phyloP scores from a whole-genome alignment of 441 rosid genomes.

The Hypseocharis bilobata region DNA sequence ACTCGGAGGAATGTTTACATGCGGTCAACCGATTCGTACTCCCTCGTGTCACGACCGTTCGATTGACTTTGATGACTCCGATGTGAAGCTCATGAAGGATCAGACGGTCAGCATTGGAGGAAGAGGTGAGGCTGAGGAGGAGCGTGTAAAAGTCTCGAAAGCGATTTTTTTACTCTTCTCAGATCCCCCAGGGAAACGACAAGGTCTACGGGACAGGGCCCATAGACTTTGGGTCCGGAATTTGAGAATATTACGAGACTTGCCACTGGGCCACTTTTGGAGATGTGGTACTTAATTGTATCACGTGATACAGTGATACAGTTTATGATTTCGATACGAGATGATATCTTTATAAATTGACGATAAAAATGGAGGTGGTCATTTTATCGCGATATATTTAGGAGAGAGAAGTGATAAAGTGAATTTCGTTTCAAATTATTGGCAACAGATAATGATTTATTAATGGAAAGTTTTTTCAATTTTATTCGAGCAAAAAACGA shows the following conservation, averaged over 20 bases:
- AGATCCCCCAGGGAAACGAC: slow-evolving; percentile 42
- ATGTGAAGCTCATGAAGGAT: slow-evolving; percentile 8
- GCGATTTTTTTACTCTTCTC: slow-evolving; percentile 26
- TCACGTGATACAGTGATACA: slow-evolving; percentile 37
- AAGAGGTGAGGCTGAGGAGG: slow-evolving; percentile 1
- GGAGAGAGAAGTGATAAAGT: not conserved
- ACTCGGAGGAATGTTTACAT: slow-evolving; percentile 20
- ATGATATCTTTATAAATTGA: not conserved
- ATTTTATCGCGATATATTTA: not conserved
- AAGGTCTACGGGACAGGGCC: slow-evolving; percentile 29
- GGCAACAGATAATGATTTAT: not conserved
- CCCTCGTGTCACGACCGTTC: not conserved
- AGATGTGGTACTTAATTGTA: slow-evolving; percentile 30
- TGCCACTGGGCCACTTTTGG: slow-evolving; percentile 33
- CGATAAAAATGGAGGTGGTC: not conserved
- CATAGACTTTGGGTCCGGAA: slow-evolving; percentile 23
- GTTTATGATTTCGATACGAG: slow-evolving; percentile 13
- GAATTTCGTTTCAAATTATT: not conserved
- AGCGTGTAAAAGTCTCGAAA: slow-evolving; percentile 4
- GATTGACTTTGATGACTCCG: not conserved
- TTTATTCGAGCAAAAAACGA: not conserved
- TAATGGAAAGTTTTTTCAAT: not conserved
- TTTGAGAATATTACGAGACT: slow-evolving; percentile 30
- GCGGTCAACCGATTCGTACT: not conserved
- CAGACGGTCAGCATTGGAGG: slow-evolving; percentile 21